These are phyloP conservation scores for Claviceps lovelessii DNA, from an alignment of 2,329 filamentous ascomycete genomes.

Conservation along the genomic window DNA sequence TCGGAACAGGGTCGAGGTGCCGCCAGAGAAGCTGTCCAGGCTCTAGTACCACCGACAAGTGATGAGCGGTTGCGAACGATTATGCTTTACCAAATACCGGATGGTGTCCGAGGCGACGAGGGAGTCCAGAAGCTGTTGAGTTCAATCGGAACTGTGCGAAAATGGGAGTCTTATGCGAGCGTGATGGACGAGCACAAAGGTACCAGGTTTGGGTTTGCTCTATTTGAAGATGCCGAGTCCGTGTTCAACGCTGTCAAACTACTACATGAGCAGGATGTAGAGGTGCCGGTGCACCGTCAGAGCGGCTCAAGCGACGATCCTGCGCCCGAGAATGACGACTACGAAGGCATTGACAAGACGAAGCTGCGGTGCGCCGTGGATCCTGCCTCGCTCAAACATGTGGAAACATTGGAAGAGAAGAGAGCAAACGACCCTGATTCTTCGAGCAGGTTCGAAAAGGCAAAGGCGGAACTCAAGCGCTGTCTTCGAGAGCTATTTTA, in stretches of 20 bases:
- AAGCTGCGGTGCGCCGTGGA: conserved; percentile 65
- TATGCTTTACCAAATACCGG: conserved; percentile 75
- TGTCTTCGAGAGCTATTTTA: conserved; percentile 61
- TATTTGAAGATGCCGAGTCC: conserved; percentile 85
- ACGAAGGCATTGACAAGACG: conserved; percentile 50
- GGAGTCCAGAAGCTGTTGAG: conserved; percentile 65
- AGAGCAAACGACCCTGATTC: conserved; percentile 48
- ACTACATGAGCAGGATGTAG: conserved; percentile 64
- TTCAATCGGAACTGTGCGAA: conserved; percentile 62
- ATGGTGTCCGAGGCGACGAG: conserved; percentile 61
- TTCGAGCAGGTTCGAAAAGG: conserved; percentile 55
- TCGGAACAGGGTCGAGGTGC: conserved; percentile 53
- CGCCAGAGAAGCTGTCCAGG: conserved; percentile 53
- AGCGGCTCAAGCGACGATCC: conserved; percentile 30
- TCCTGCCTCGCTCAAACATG: conserved; percentile 65
- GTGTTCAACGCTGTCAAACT: conserved; percentile 74
- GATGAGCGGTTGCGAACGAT: conserved; percentile 89
- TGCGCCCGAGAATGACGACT: conserved; percentile 28
- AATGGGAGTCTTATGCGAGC: conserved; percentile 66
- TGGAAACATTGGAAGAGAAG: conserved; percentile 64
- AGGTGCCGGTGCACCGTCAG: conserved; percentile 71
- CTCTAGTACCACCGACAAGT: conserved; percentile 64
- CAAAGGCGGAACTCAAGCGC: conserved; percentile 51
- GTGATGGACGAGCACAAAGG: conserved; percentile 55
- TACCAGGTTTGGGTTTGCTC: conserved; percentile 84